Evolutionary conservation across 75 land plant genomes (phyloP).

Genomic region (Cupressus sempervirens): DNA sequence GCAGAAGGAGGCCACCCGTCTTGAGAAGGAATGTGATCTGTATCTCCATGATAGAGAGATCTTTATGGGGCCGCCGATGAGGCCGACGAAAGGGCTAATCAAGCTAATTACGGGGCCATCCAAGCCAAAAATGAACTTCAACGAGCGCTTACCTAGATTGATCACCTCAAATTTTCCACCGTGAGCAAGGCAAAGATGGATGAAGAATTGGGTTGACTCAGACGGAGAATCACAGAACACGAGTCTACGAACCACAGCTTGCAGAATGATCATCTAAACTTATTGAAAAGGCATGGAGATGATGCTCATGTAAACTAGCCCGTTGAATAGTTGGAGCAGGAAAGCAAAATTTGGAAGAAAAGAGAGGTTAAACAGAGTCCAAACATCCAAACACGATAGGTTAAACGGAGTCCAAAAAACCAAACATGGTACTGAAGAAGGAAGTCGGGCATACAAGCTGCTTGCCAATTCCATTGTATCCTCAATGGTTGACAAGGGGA

Average conservation of each 20-base stretch:
- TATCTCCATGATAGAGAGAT: conserved; percentile 66
- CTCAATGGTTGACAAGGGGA: background rate
- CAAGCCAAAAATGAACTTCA: conserved; percentile 33
- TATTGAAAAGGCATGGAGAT: background rate
- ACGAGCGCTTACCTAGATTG: background rate
- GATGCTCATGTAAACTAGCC: background rate
- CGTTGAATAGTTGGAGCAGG: conserved; percentile 1
- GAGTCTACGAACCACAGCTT: conserved; percentile 8
- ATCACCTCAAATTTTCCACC: background rate
- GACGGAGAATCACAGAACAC: background rate
- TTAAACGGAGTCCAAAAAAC: background rate
- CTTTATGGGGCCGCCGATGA: conserved; percentile 79
- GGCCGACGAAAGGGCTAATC: conserved; percentile 68
- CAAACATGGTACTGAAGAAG: background rate
- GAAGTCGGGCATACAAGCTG: background rate
- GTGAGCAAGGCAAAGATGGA: conserved; percentile 5
- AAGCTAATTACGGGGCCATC: conserved; percentile 32
- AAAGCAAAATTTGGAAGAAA: background rate
- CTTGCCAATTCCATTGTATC: background rate
- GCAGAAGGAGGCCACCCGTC: conserved; percentile 23
- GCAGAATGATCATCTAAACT: background rate
- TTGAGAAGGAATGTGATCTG: conserved; percentile 66
- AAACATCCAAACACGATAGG: too few relatives aligned
- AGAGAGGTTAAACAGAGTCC: too few relatives aligned
- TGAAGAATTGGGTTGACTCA: conserved; percentile 5